Evolutionary conservation across 345 rosid genomes (phyloP), one percentile per base, ranked within the genome.

Genomic region (Cardamine resedifolia): DNA sequence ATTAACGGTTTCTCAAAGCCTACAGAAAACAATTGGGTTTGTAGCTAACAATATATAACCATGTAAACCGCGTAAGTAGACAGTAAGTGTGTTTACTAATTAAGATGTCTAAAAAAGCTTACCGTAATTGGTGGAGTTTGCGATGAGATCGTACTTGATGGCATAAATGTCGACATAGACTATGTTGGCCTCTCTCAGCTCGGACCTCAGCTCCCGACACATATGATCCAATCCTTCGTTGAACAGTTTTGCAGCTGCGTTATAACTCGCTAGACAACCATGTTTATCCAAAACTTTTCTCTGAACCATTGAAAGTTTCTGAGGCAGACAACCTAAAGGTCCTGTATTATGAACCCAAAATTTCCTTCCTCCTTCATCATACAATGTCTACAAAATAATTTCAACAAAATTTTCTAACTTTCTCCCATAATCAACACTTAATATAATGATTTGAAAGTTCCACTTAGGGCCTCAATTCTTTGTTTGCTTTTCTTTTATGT

Each of bases 271-370:
- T 44, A 87, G 69, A 64, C 98, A 92, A 58, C 96, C 96, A 5
- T 70, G 9, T 28, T 49, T 31, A 79, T 86, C 98, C 3, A 84
- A 55, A 28, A 50, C 87, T 77, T 77, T 66, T 31, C 77, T 82
- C 53, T 73, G 60, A 62, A 77, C 85, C 56, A 79, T 52, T 16
- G 90, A 70, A 64, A 92, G 98, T 61, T 85, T 86, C 51, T 92
- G 96, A 64, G 98, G 98, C 4, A 92, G 83, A 76, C 98, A 92
- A 41, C 96, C 98, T 59, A 92, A 58, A 4, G 96, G 98, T n/a
- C 96, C 95, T 0, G 95, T 92, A 67, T 92, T 90, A 73, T 92
- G 95, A 45, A 92, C 79, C 98, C 96, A 92, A 65, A 92, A 90
- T 77, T 85, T 88, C 76, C 95, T 81, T 12, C 88, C 92, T 48